These are phyloP conservation scores for Cercospora sojina DNA, from an alignment of 2,329 filamentous ascomycete species.

Conservation along the genomic window DNA sequence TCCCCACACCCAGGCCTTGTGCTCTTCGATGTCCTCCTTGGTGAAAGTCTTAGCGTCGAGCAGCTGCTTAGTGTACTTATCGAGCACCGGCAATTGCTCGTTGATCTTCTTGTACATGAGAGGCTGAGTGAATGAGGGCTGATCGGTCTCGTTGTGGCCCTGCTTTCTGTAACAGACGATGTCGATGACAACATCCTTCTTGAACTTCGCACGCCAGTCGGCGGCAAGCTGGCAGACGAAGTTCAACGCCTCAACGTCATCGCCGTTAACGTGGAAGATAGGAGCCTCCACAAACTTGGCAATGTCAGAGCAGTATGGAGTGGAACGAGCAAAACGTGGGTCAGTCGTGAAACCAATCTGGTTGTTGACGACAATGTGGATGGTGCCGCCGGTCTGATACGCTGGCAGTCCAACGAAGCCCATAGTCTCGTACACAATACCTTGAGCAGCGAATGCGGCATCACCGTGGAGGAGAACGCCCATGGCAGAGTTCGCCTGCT, in stretches of 20 bases:
- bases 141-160: conserved; percentile 98
- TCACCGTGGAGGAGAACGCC: conserved; percentile 94
- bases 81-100: conserved; percentile 77
- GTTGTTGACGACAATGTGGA: conserved; percentile 98
- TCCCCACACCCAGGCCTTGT: conserved; percentile 99
- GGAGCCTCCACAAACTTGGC: conserved; percentile 98
- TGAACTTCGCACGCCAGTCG: conserved; percentile 98
- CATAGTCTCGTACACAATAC: conserved; percentile 97
- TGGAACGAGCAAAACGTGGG: conserved; percentile 93
- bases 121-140: conserved; percentile 98
- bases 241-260: conserved; percentile 97
- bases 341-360: conserved; percentile 99
- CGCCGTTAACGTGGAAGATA: conserved; percentile 98
- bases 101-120: conserved; percentile 99
- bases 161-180: conserved; percentile 99
- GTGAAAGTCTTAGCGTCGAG: conserved; percentile 91
- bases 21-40: conserved; percentile 96
- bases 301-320: conserved; percentile 98
- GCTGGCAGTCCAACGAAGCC: conserved; percentile 94
- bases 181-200: conserved; percentile 96
- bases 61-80: conserved; percentile 89
- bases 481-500: conserved; percentile 86
- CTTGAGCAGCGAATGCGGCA: conserved; percentile 93
- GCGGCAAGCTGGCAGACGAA: conserved; percentile 96
- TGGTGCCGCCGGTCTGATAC: conserved; percentile 95